Evolutionary conservation across 2,329 filamentous ascomycete genomes (phyloP).

Genomic region (Septoria linicola): DNA sequence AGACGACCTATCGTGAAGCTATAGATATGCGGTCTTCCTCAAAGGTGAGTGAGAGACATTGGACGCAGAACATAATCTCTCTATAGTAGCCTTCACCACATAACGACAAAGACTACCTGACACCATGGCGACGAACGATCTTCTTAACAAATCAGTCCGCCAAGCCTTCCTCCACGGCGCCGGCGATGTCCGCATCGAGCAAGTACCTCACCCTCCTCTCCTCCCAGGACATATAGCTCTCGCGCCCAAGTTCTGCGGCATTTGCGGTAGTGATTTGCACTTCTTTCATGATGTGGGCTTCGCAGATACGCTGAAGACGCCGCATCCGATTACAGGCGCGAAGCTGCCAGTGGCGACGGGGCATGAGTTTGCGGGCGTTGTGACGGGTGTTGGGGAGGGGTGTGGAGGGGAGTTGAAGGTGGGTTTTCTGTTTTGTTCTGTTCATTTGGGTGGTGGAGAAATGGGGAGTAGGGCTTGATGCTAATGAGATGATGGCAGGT

Average conservation of each 20-base stretch:
- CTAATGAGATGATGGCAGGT: slow-evolving; percentile 3
- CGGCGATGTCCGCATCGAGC: slow-evolving; percentile 13
- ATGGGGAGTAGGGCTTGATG: neutral
- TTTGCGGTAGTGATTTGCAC: slow-evolving; percentile 17
- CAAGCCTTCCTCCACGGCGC: slow-evolving; percentile 10
- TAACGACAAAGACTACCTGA: too few species aligned
- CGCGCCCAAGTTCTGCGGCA: slow-evolving; percentile 15
- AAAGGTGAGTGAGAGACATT: too few species aligned
- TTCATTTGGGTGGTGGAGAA: neutral
- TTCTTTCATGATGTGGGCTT: slow-evolving; percentile 10
- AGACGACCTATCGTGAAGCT: too few species aligned
- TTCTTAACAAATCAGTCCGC: too few species aligned
- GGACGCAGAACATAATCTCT: too few species aligned
- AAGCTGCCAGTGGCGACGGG: slow-evolving; percentile 8
- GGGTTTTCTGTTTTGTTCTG: neutral
- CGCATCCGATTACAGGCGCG: slow-evolving; percentile 15
- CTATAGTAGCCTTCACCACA: too few species aligned
- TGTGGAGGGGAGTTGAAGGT: slow-evolving; percentile 11
- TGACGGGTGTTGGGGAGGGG: slow-evolving; percentile 12
- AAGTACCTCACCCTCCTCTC: slow-evolving; percentile 4
- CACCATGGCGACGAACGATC: too few species aligned
- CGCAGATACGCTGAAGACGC: slow-evolving; percentile 4
- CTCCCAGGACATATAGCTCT: slow-evolving; percentile 11
- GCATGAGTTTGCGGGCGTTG: slow-evolving; percentile 16
- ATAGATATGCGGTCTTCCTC: too few species aligned